Evolutionary conservation across 768 basidiomycete species (phyloP).

Genomic region (Mycena rosella): DNA sequence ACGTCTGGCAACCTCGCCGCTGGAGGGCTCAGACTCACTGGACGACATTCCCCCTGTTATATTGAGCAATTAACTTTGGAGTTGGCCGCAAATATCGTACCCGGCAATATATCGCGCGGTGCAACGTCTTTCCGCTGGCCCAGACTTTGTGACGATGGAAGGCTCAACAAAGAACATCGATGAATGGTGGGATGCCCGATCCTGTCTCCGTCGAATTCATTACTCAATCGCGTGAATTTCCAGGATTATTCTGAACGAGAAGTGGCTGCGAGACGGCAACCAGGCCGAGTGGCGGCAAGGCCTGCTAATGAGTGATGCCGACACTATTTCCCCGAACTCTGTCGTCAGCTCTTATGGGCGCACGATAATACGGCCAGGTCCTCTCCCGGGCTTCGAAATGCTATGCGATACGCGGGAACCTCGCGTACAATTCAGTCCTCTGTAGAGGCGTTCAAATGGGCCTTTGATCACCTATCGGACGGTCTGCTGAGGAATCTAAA

Average conservation of each 20-base stretch:
- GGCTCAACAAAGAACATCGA: conserved; percentile 1
- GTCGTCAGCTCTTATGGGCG: background rate
- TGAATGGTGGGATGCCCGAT: conserved; percentile 11
- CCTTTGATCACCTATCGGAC: conserved; percentile 23
- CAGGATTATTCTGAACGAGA: conserved; percentile 25
- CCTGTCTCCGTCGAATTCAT: no score
- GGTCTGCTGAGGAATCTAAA: conserved; percentile 21
- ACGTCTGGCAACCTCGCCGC: background rate
- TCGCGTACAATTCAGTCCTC: conserved; percentile 24
- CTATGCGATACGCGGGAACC: conserved; percentile 7
- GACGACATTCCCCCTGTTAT: conserved; percentile 15
- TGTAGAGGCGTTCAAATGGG: conserved; percentile 4
- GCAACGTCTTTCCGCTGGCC: background rate
- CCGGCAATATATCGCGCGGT: conserved; percentile 8
- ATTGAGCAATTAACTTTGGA: background rate
- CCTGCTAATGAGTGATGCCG: conserved; percentile 9
- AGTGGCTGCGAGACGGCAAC: conserved; percentile 15
- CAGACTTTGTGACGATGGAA: background rate
- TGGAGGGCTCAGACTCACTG: conserved; percentile 4
- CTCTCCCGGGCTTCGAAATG: conserved; percentile 13
- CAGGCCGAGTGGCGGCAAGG: conserved; percentile 16
- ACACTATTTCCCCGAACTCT: conserved; percentile 6
- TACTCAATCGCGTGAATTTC: background rate
- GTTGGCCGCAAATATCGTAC: conserved; percentile 15
- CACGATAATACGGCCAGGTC: background rate